phyloP scores from a whole-genome alignment of 768 basidiomycete species.

The Hemileccinum rubropunctum region DNA sequence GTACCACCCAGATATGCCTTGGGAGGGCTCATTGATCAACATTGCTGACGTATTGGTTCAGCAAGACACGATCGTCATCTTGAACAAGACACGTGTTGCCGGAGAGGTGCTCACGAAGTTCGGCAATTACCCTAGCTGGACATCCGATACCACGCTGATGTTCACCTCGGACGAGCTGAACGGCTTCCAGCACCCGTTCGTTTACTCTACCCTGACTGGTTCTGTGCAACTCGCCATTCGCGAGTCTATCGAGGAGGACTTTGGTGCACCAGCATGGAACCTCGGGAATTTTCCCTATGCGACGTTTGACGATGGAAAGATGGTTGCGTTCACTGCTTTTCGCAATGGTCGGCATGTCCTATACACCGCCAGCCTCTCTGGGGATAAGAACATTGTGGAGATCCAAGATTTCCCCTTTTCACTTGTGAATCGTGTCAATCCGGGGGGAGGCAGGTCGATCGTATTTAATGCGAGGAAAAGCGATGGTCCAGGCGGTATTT shows the following conservation, averaged over 20 bases:
- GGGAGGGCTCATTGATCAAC: constrained; percentile 60
- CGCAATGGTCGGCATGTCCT: constrained; percentile 34
- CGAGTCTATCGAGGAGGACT: constrained; percentile 49
- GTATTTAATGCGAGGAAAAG: constrained; percentile 34
- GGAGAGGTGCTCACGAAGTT: constrained; percentile 50
- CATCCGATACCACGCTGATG: constrained; percentile 50
- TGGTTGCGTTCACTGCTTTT: constrained; percentile 30
- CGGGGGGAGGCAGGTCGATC: constrained; percentile 20
- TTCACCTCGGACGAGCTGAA: constrained; percentile 60
- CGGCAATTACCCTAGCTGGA: constrained; percentile 61
- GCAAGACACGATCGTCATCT: constrained; percentile 26
- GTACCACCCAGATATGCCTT: constrained; percentile 71
- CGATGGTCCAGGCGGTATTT: constrained; percentile 31
- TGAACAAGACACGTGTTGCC: constrained; percentile 46
- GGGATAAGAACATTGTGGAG: constrained; percentile 24
- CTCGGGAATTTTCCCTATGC: constrained; percentile 50
- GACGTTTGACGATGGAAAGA: constrained; percentile 34
- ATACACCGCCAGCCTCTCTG: constrained; percentile 30
- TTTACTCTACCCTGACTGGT: constrained; percentile 38
- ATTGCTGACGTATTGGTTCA: constrained; percentile 44
- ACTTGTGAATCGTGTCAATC: constrained; percentile 23
- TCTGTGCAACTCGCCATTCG: constrained; percentile 32
- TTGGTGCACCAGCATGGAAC: constrained; percentile 54
- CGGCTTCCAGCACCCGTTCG: constrained; percentile 70
- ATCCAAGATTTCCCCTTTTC: constrained; percentile 35